Evolutionary conservation across 768 basidiomycete genomes (phyloP), one percentile per base, ranked within the genome.

Genomic region (Leccinum imitatum): DNA sequence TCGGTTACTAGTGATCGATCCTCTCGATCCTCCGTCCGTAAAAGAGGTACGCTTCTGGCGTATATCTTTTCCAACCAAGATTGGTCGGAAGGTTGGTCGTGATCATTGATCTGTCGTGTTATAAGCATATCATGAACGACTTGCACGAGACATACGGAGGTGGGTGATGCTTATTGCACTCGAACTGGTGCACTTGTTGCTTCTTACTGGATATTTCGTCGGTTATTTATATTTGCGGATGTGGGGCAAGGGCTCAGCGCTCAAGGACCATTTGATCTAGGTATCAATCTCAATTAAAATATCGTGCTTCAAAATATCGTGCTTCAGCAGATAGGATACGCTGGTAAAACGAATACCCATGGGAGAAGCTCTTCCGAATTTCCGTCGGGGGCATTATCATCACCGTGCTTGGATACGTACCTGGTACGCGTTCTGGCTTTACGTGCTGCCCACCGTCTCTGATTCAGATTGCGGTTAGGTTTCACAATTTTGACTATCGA

Each of bases 261-360:
- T 25, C 23, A 56, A 21, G 15, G 21, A 31, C 19, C 37, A 2
- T 25, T 50, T 41, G 15, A 14, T 50, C 39, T 55, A 87, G 86
- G 90, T 3, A 87, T 91, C 75, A 84, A 84, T 68, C 70, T 85
- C 54, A 90, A 90, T 77, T 87, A 89, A 65, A 87, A 86, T 65
- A 84, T 89, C 64, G 87, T 92, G n/a, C 80, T 93, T 8, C 87
- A 89, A 65, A 87, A 86, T 65, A 84, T 89, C 64, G 87, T 92
- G n/a, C 80, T 93, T 8, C 76, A 85, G 63, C 78, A 84, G 65
- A 90, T 93, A 37, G 88, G 88, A 1, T 90, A 80, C 65, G 87
- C 79, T 53, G 87, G 87, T 9, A 73, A 62, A 21, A 71, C 71
- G 0, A 87, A 84, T 3, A 79, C 1, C 75, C 84, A 8, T 88